phyloP scores from a whole-genome alignment of 2,329 filamentous ascomycete species.

The Teratosphaeria zuluensis region DNA sequence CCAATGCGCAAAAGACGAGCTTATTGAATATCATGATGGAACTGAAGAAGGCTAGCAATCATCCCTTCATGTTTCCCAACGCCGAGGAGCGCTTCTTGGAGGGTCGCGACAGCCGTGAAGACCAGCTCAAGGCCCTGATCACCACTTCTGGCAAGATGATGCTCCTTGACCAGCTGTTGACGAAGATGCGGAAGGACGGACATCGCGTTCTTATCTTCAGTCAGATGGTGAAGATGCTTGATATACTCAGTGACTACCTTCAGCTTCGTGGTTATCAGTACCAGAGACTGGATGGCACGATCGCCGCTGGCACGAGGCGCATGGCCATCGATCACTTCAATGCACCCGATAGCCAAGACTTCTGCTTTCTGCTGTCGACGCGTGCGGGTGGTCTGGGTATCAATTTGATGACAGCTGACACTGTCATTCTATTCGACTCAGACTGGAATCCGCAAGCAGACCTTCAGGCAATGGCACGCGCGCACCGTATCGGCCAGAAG shows the following conservation, averaged over 20 bases:
- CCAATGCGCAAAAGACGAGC: constrained; percentile 85
- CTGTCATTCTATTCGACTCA: constrained; percentile 94
- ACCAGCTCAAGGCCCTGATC: constrained; percentile 84
- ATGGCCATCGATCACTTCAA: constrained; percentile 99
- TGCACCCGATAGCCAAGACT: constrained; percentile 88
- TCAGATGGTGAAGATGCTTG: constrained; percentile 98
- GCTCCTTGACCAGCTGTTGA: constrained; percentile 88
- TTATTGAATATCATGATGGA: constrained; percentile 99
- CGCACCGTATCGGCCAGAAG: constrained; percentile 94
- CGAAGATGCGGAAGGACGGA: constrained; percentile 84
- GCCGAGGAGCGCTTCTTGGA: constrained; percentile 77
- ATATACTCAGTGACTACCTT: constrained; percentile 90
- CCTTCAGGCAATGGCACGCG: constrained; percentile 94
- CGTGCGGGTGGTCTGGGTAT: constrained; percentile 95
- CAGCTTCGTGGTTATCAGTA: constrained; percentile 89
- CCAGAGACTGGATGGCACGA: constrained; percentile 90
- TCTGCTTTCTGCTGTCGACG: constrained; percentile 91
- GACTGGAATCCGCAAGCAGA: constrained; percentile 99
- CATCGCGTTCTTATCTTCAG: constrained; percentile 97
- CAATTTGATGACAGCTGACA: constrained; percentile 97
- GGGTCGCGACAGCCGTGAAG: constrained; percentile 72
- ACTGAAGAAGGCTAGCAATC: constrained; percentile 96
- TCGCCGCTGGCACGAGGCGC: constrained; percentile 75
- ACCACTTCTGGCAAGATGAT: constrained; percentile 99
- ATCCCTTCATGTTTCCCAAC: constrained; percentile 94